A percentile compares a stretch with the other conserved stretches of the same genome.
These are phyloP conservation scores for Podospora pseudoanserina DNA, from an alignment of 495 filamentous ascomycete species.

Conservation along the genomic window DNA sequence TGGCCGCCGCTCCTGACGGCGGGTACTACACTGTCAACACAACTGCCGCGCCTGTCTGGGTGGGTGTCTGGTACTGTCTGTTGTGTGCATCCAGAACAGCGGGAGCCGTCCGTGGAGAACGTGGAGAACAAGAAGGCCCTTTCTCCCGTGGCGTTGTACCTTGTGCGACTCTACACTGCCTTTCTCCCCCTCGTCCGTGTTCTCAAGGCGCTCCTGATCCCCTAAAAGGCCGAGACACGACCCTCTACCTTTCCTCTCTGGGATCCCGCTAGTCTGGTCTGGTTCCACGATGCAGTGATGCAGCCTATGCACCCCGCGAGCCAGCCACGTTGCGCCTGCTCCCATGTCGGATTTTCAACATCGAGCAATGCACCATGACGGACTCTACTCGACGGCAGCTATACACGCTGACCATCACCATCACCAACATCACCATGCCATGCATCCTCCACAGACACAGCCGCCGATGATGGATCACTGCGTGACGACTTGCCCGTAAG, in stretches of 20 bases:
- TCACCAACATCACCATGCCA: constrained; percentile 20
- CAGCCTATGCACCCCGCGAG: constrained; percentile 31
- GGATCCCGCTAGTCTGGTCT: constrained; percentile 29
- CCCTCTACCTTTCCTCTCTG: constrained; percentile 23
- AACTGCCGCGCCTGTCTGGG: constrained; percentile 27
- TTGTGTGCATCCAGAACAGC: constrained; percentile 23
- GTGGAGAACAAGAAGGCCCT: constrained; percentile 26
- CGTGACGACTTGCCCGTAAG: constrained; percentile 32
- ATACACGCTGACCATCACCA: constrained; percentile 23
- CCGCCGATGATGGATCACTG: constrained; percentile 24
- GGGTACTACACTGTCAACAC: constrained; percentile 25
- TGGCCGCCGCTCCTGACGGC: constrained; percentile 20
- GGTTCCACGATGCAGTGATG: constrained; percentile 37
- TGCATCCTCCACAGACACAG: constrained; percentile 21
- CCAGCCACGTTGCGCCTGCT: constrained; percentile 30
- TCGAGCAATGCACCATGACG: constrained; percentile 34
- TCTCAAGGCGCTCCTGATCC: constrained; percentile 19
- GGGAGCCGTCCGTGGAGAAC: constrained; percentile 23
- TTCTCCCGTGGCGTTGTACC: constrained; percentile 19
- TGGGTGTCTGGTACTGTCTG: background rate
- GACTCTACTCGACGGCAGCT: constrained; percentile 20
- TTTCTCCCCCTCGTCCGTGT: constrained; percentile 4
- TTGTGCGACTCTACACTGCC: constrained; percentile 11
- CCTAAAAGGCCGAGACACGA: constrained; percentile 24
- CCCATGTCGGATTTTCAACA: constrained; percentile 35